Base-by-base conservation (phyloP, 1,139 yeast genomes). In the Candida gigantensis region DNA sequence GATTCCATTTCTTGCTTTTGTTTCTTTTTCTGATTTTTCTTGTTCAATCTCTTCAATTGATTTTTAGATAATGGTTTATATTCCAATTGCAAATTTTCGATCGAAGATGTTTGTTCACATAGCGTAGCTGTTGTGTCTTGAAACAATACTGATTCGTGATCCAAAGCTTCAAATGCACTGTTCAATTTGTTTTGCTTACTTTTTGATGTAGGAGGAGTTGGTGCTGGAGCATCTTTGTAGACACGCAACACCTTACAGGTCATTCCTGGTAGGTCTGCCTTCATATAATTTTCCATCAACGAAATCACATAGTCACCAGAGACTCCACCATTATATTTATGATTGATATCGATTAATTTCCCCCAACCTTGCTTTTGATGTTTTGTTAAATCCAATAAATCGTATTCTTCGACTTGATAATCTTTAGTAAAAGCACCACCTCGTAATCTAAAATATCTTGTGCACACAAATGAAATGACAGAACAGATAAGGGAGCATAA, bases 361-460 rank as follows among this genome's bases (percentile, higher is more conserved):
- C 71, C 64, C 57, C 63, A 68, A 3, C 69, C 72, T 9, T 52
- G 49, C 29, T 61, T 51, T 43, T 68, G 69, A 13, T 53, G 52
- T 10, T 43, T 45, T 8, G 57, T 53, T 24, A 67, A 48, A 11
- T 42, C 34, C 6, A 44, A 32, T 14, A 68, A 49, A 43, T 68
- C 65, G 24, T 64, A 50, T 35, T 49, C 58, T 42, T 68, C 70
- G 6, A 67, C 72, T 29, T 43, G 40, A 27, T 65, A 49, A 7
- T 32, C 31, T 13, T 48, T 42, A 4, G 43, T 48, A 10, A 48
- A 37, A 6, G 13, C 25, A 13, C 45, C 34, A 18, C 45, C 34
- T 20, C 51, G 34, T 3, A 38, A 30, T 28, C 52, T 32, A 30
- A 46, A 42, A 31, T 42, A 43, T 35, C 50, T 23, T n/a, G 53